These are phyloP conservation scores for Phytophthora hybrid DNA, from an alignment of 352 stramenopile species.

Conservation along the genomic window DNA sequence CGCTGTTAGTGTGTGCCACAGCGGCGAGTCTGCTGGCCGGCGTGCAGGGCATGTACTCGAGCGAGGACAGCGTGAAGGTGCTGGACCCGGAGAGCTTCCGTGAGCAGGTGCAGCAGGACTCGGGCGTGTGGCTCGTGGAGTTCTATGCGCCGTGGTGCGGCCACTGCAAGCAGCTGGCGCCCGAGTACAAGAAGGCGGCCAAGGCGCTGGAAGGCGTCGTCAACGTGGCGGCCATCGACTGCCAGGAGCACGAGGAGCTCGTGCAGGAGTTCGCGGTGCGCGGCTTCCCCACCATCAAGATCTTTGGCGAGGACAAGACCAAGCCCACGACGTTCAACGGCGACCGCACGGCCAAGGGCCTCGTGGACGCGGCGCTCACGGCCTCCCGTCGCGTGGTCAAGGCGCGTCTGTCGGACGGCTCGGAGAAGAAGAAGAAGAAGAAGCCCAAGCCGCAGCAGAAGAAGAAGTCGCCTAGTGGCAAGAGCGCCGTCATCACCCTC, in stretches of 20 bases:
- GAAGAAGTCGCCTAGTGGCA: constrained; percentile 52
- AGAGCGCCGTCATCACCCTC: constrained; percentile 88
- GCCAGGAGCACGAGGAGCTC: constrained; percentile 83
- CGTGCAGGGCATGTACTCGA: constrained; percentile 68
- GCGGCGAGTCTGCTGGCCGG: constrained; percentile 44
- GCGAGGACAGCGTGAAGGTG: constrained; percentile 70
- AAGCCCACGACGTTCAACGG: constrained; percentile 82
- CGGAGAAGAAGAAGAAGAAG: constrained; percentile 60
- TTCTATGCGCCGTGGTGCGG: constrained; percentile 97
- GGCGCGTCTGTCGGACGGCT: constrained; percentile 71
- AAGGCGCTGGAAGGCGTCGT: constrained; percentile 90
- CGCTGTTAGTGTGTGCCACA: constrained; percentile 37
- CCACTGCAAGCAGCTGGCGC: constrained; percentile 94
- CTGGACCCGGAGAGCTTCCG: constrained; percentile 78
- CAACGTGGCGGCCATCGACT: constrained; percentile 90
- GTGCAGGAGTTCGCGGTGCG: constrained; percentile 90
- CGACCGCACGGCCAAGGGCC: constrained; percentile 80
- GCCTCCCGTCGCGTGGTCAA: constrained; percentile 84
- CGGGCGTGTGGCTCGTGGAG: constrained; percentile 93
- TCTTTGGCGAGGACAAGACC: constrained; percentile 90
- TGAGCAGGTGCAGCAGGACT: constrained; percentile 75
- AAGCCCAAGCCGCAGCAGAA: constrained; percentile 51
- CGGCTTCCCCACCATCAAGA: constrained; percentile 95
- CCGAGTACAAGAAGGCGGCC: constrained; percentile 93
- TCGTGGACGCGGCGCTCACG: constrained; percentile 85